phyloP scores from a whole-genome alignment of 805 yeast genomes.

The Ogataea zsoltii region DNA sequence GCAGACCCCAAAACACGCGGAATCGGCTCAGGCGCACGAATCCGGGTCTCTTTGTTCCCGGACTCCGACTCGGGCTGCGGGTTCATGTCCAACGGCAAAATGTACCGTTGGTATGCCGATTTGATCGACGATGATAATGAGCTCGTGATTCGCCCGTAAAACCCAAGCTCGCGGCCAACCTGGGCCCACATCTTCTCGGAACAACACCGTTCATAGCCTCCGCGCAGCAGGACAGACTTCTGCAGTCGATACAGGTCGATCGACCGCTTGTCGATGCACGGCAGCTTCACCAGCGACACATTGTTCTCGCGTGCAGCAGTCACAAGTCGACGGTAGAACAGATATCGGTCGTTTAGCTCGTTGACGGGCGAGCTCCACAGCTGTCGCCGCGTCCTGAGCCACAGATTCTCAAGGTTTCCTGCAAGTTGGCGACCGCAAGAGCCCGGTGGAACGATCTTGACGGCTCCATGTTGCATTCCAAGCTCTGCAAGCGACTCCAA shows the following conservation, averaged over 20 bases:
- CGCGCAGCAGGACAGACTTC: slow-evolving; percentile 58
- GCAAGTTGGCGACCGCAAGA: slow-evolving; percentile 37
- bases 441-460: slow-evolving; percentile 68
- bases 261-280: slow-evolving; percentile 65
- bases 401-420: slow-evolving; percentile 46
- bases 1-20: slow-evolving; percentile 51
- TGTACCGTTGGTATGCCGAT: slow-evolving; percentile 52
- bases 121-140: slow-evolving; percentile 69
- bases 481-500: slow-evolving; percentile 51
- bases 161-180: slow-evolving; percentile 78
- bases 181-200: slow-evolving; percentile 76
- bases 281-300: slow-evolving; percentile 44
- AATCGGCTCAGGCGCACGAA: too few species aligned
- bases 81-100: slow-evolving; percentile 33
- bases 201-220: slow-evolving; percentile 68
- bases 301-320: slow-evolving; percentile 36
- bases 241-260: slow-evolving; percentile 63
- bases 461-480: slow-evolving; percentile 69
- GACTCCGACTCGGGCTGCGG: too few species aligned
- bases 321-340: slow-evolving; percentile 49
- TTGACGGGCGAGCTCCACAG: slow-evolving; percentile 44
- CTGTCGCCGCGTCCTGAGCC: slow-evolving; percentile 54
- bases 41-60: too few species aligned
- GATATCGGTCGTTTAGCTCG: slow-evolving; percentile 44
- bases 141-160: slow-evolving; percentile 68